phyloP scores from a whole-genome alignment of 2,329 filamentous ascomycete species.

The Xylaria sp. region DNA sequence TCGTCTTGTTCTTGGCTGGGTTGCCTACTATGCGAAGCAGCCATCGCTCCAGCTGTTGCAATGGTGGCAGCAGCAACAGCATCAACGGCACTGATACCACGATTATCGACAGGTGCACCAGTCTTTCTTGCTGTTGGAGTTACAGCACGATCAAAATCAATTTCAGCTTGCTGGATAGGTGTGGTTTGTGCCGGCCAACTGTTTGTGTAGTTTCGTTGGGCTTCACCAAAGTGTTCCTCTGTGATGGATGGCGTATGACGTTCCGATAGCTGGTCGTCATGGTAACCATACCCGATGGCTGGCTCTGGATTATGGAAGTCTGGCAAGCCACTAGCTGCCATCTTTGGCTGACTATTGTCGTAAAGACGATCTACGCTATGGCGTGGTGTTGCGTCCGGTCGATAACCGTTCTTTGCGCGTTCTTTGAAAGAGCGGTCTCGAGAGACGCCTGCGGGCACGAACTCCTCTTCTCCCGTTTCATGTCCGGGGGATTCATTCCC shows the following conservation, averaged over 20 bases:
- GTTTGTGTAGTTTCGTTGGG: conserved; percentile 36
- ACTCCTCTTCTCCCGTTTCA: conserved; percentile 46
- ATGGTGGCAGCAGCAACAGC: conserved; percentile 60
- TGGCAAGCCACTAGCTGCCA: conserved; percentile 74
- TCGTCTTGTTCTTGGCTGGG: conserved; percentile 66
- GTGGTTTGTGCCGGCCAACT: conserved; percentile 43
- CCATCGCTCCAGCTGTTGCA: conserved; percentile 55
- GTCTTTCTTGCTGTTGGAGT: conserved; percentile 41
- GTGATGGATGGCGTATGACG: conserved; percentile 83
- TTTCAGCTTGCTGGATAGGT: conserved; percentile 42
- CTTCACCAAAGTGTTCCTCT: conserved; percentile 70
- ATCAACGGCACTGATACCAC: conserved; percentile 50
- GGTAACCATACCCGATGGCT: conserved; percentile 71
- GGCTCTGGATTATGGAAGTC: conserved; percentile 73
- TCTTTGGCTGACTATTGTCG: conserved; percentile 56
- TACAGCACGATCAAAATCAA: conserved; percentile 40
- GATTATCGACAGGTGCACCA: conserved; percentile 40
- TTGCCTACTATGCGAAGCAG: conserved; percentile 56
- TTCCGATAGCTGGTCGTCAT: conserved; percentile 57
- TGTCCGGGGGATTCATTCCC: conserved; percentile 47
- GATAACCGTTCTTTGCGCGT: conserved; percentile 61
- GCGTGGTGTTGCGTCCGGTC: conserved; percentile 60
- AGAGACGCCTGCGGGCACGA: conserved; percentile 56
- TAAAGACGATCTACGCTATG: conserved; percentile 65
- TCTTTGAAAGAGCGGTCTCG: conserved; percentile 71